phyloP scores from a whole-genome alignment of 768 basidiomycete genomes.

The Naganishia friedmannii region DNA sequence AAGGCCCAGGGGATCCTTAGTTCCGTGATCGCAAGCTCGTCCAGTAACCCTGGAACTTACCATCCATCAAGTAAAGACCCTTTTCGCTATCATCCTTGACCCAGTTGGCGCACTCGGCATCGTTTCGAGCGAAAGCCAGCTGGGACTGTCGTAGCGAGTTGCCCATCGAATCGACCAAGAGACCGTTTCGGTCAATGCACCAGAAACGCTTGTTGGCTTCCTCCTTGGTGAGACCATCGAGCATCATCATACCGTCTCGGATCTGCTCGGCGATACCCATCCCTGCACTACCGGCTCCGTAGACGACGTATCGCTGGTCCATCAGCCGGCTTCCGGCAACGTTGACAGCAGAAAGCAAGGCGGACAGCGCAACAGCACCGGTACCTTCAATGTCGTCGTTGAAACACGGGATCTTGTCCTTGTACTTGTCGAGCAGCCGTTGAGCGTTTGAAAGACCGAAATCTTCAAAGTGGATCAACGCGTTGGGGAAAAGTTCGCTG shows the following conservation, averaged over 20 bases:
- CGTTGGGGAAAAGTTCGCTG: slow-evolving; percentile 52
- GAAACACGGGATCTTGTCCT: slow-evolving; percentile 45
- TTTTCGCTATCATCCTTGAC: slow-evolving; percentile 42
- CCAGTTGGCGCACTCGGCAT: slow-evolving; percentile 50
- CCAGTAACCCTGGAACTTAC: slow-evolving; percentile 54
- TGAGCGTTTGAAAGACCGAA: slow-evolving; percentile 53
- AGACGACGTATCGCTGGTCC: slow-evolving; percentile 74
- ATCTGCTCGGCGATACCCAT: slow-evolving; percentile 59
- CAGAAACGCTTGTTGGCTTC: slow-evolving; percentile 71
- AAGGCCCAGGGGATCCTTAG: not conserved
- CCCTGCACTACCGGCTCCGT: slow-evolving; percentile 72
- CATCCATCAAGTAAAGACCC: slow-evolving; percentile 52
- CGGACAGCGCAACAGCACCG: slow-evolving; percentile 39
- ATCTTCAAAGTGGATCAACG: slow-evolving; percentile 52
- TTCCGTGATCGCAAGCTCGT: not conserved
- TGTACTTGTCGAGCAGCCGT: slow-evolving; percentile 53
- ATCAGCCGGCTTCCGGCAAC: slow-evolving; percentile 55
- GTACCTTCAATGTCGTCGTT: slow-evolving; percentile 44
- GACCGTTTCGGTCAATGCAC: slow-evolving; percentile 68
- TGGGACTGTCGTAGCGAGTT: slow-evolving; percentile 52
- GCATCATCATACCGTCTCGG: slow-evolving; percentile 68
- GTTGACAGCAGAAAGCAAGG: slow-evolving; percentile 36
- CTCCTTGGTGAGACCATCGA: slow-evolving; percentile 57
- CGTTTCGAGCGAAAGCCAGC: slow-evolving; percentile 53
- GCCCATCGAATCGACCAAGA: slow-evolving; percentile 61